Evolutionary conservation across 2,329 filamentous ascomycete species (phyloP).

Genomic region (Uncinocarpus reesii): DNA sequence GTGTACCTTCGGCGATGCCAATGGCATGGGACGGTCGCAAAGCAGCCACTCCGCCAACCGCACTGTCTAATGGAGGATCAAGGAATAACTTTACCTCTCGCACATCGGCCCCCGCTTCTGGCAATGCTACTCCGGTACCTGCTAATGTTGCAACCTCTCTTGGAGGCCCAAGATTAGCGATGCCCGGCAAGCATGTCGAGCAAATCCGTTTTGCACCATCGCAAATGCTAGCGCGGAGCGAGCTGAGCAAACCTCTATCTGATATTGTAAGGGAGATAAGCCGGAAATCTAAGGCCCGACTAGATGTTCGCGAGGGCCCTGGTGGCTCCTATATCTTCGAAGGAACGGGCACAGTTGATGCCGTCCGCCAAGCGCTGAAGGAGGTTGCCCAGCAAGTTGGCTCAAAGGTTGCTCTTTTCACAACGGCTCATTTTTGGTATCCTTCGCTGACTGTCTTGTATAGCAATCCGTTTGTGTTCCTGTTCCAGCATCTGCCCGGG

Average conservation of each 20-base stretch:
- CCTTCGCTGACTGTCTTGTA: not conserved
- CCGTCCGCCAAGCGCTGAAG: constrained; percentile 77
- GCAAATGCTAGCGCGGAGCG: constrained; percentile 63
- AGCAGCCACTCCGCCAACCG: constrained; percentile 27
- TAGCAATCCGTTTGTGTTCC: constrained; percentile 62
- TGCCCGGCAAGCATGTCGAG: constrained; percentile 76
- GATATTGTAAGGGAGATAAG: constrained; percentile 89
- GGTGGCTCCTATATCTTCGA: constrained; percentile 70
- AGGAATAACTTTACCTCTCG: constrained; percentile 38
- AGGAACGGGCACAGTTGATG: constrained; percentile 70
- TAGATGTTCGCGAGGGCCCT: constrained; percentile 65
- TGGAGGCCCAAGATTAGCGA: constrained; percentile 50
- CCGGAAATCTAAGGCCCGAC: constrained; percentile 74
- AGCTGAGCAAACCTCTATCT: constrained; percentile 73
- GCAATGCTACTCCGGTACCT: constrained; percentile 27
- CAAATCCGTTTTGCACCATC: constrained; percentile 61
- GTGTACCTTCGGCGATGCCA: constrained; percentile 49
- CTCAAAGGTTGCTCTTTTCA: constrained; percentile 53
- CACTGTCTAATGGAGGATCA: constrained; percentile 40
- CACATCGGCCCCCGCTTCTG: constrained; percentile 54
- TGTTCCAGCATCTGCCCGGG: constrained; percentile 71
- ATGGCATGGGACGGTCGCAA: constrained; percentile 68
- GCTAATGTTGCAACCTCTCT: constrained; percentile 14
- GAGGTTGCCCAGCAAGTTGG: constrained; percentile 83
- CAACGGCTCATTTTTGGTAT: constrained; percentile 8